A percentile compares a stretch with the other conserved stretches of the same genome.
phyloP scores from a whole-genome alignment of 805 yeast genomes.

The Candida nanaspora region DNA sequence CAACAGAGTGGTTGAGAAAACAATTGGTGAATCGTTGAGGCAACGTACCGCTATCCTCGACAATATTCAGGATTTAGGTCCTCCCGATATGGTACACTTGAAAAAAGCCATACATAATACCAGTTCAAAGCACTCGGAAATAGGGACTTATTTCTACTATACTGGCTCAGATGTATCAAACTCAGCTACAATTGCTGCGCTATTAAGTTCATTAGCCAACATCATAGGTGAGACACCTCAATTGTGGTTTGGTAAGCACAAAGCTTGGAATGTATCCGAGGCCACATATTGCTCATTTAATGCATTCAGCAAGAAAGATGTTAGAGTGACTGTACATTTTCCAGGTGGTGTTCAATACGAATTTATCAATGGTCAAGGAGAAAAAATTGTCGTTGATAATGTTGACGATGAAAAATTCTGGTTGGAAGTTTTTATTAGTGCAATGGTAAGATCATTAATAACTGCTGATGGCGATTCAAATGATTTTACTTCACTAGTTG shows the following conservation, averaged over 20 bases:
- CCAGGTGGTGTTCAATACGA: constrained; percentile 66
- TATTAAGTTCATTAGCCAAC: constrained; percentile 59
- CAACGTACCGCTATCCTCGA: constrained; percentile 58
- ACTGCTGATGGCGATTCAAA: constrained; percentile 66
- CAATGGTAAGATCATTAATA: constrained; percentile 67
- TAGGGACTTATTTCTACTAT: constrained; percentile 69
- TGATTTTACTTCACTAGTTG: constrained; percentile 63
- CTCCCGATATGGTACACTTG: constrained; percentile 56
- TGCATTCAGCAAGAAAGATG: constrained; percentile 54
- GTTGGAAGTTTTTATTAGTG: constrained; percentile 61
- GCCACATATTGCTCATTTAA: constrained; percentile 65
- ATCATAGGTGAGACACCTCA: constrained; percentile 57
- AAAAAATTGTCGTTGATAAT: constrained; percentile 42
- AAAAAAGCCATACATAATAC: constrained; percentile 28
- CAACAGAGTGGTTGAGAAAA: constrained; percentile 41
- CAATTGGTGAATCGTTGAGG: constrained; percentile 45
- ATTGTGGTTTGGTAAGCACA: constrained; percentile 74
- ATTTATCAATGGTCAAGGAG: constrained; percentile 45
- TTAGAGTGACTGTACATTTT: constrained; percentile 63
- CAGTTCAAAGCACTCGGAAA: constrained; percentile 32
- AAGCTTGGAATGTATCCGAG: constrained; percentile 62
- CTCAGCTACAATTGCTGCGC: constrained; percentile 73
- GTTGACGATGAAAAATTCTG: constrained; percentile 45
- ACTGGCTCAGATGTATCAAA: constrained; percentile 73
- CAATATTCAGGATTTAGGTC: constrained; percentile 61